Base-by-base conservation (phyloP, 805 yeast species). In the Starmerella roubikii region DNA sequence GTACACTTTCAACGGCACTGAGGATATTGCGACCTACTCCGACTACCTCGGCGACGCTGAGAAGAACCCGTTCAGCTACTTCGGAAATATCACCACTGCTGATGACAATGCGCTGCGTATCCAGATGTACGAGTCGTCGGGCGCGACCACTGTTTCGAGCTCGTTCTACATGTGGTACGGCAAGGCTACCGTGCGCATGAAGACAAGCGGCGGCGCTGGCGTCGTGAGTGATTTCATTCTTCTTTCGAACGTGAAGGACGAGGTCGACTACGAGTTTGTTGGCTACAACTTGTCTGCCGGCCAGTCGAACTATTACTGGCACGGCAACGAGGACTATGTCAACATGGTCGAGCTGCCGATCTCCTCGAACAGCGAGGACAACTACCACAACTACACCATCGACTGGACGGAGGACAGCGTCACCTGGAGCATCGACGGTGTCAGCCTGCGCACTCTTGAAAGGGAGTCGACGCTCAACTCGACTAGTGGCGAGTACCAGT, bases 121-220 rank as follows among this genome's bases (percentile, higher is more conserved):
- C 45, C 81, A 86, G 40, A 81, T 86, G 93, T 91, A 88, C 24
- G 68, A 78, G 44, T 54, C 73, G 37, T 61, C 83, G 16, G 64
- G 71, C 34, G 94, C 95, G 55, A 71, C 94, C 11, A 86, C 84
- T 36, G 55, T 85, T 20, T 78, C 93, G 0, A 76, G 93, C 3
- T 72, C 93, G 4, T 68, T 72, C 53, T 82, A 71, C 60, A 60
- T 86, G 39, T 86, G 94, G 94, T 85, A 80, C 60, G 96, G 96
- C 38, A 80, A 76, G 55, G 68, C 82, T 23, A 63, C 76, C 25
- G 76, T 78, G 34, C 69, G 64, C 35, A 53, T 84, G 53, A 84
- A 78, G 63, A 65, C 88, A 0, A 79, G 94, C 1, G 81, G 74
- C 54, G 69, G 68, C 28, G 66, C 60, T 9, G 96, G 96, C 67